Base-by-base conservation (phyloP, 139 green algal species). In the Closterium sp. region DNA sequence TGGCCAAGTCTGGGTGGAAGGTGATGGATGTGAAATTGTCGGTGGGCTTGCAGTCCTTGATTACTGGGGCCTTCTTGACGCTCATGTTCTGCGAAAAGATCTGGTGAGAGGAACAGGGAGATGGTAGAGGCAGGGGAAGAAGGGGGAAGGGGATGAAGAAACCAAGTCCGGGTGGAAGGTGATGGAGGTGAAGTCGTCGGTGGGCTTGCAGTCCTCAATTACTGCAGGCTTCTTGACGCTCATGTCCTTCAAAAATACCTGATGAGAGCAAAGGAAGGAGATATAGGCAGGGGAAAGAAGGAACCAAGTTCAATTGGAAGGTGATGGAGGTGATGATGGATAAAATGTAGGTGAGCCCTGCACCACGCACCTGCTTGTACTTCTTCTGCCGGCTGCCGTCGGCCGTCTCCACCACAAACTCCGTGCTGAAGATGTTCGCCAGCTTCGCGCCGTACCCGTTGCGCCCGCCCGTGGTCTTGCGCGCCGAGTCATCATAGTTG, bases 401-500 rank as follows among this genome's bases (percentile, higher is more conserved):
- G 2, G 32, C 3, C 32, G 32, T 38, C 32, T 3, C 32, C 32
- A 38, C 32, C 10, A 97, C 93, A 89, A 99, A 99, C 93, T 99
- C 97, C 0, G 95, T 98, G 42, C 97, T 99, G 95, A 99, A 99
- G 92, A 99, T 99, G 96, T 99, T 99, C 88, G 98, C 96, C 31
- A 99, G 96, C 96, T 99, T 99, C 89, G 98, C 98, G 29, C 98
- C 98, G 91, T 99, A 99, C 21, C 98, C 98, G 93, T 99, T 99
- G 62, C 98, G 96, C 2, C 98, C 98, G 28, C 98, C 98, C 27
- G 97, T 99, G 21, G 95, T 97, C 96, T 99, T 99, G 95, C 98
- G 98, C 94, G 99, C 97, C 29, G 95, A 96, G 95, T 99, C 98
- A 90, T 99, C 95, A 93, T 99, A 99, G 96, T 99, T 99, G 94